Evolutionary conservation across 371 early-diverging fungal species (phyloP).

Genomic region (Rhizopus delemar): DNA sequence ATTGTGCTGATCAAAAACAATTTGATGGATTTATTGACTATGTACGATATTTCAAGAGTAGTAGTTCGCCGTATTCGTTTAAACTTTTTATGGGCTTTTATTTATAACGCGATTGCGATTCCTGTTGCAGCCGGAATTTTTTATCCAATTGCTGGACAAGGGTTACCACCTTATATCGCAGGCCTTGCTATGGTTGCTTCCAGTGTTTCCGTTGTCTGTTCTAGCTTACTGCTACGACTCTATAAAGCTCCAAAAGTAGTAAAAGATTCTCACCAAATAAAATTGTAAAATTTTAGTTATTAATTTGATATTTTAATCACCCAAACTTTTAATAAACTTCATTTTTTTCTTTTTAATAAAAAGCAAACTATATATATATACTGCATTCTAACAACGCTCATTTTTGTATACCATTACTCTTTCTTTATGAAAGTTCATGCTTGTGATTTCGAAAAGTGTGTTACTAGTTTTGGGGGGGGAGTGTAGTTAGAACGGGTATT

Average conservation of each 20-base stretch:
- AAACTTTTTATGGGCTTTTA: constrained; percentile 83
- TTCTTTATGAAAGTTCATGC: too few species aligned
- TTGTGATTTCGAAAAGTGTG: too few species aligned
- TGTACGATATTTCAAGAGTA: constrained; percentile 64
- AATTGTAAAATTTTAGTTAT: constrained; percentile 5
- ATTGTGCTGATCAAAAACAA: constrained; percentile 74
- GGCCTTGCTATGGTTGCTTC: constrained; percentile 83
- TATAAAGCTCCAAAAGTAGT: constrained; percentile 44
- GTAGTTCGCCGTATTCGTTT: constrained; percentile 71
- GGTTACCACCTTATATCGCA: constrained; percentile 73
- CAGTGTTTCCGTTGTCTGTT: constrained; percentile 75
- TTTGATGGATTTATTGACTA: constrained; percentile 66
- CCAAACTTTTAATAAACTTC: background rate
- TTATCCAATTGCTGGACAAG: constrained; percentile 52
- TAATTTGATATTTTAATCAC: too few species aligned
- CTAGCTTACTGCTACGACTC: constrained; percentile 64
- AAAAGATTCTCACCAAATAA: constrained; percentile 19
- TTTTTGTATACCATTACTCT: too few species aligned
- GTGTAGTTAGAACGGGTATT: too few species aligned
- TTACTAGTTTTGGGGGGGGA: too few species aligned
- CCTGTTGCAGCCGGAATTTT: constrained; percentile 83
- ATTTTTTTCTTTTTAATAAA: background rate
- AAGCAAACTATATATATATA: too few species aligned
- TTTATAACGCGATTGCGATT: constrained; percentile 75
- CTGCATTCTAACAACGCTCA: too few species aligned